Evolutionary conservation across 192 early-diverging fungal species (phyloP).

Genomic region (Umbelopsis vinacea): DNA sequence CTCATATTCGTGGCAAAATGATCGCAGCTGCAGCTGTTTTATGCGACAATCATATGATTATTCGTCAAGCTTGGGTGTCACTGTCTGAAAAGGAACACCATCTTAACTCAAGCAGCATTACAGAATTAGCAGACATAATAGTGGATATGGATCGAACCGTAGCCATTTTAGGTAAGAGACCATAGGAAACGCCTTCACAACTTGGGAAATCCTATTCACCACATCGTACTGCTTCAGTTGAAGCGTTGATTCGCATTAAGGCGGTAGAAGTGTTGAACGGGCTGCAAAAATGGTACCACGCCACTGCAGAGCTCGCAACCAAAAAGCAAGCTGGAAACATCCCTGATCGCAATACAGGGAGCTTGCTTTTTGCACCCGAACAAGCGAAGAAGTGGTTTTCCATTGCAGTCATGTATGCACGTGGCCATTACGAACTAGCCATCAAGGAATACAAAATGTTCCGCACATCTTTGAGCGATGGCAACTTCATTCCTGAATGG

Average conservation of each 20-base stretch:
- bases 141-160: not conserved
- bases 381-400: slow-evolving; percentile 6
- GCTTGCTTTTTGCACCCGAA: not conserved
- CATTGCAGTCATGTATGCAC: not conserved
- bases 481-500: not conserved
- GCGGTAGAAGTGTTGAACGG: slow-evolving; percentile 30
- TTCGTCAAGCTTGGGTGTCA: slow-evolving; percentile 35
- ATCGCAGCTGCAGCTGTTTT: slow-evolving; percentile 55
- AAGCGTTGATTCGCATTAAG: slow-evolving; percentile 26
- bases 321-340: not conserved
- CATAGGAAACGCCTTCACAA: too few relatives aligned
- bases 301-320: not conserved
- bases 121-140: not conserved
- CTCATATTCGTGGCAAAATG: slow-evolving; percentile 57
- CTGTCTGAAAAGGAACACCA: slow-evolving; percentile 6
- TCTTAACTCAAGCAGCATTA: not conserved
- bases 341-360: not conserved
- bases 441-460: not conserved
- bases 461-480: not conserved
- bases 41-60: slow-evolving; percentile 44
- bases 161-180: slow-evolving; percentile 1
- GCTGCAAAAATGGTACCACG: slow-evolving; percentile 33
- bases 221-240: not conserved
- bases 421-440: not conserved
- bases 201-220: not conserved